phyloP scores from a whole-genome alignment of 768 basidiomycete species.

The Lepiota venenata region DNA sequence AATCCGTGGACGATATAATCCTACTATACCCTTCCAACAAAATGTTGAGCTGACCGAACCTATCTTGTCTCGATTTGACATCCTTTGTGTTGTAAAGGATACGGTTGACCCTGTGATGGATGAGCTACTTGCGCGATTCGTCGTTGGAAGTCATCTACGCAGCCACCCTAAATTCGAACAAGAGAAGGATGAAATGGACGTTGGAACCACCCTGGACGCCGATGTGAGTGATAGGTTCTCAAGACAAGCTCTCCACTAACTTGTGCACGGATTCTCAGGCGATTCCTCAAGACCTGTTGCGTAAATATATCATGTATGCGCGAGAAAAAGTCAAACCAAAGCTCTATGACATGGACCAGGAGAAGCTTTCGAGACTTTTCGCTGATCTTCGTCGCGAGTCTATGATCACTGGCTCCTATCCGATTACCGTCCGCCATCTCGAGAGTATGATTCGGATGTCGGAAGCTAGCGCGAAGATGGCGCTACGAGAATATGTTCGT shows the following conservation, averaged over 20 bases:
- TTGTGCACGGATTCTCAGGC: constrained; percentile 48
- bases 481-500: constrained; percentile 92
- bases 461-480: constrained; percentile 98
- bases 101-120: constrained; percentile 96
- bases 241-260: constrained; percentile 1
- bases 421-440: constrained; percentile 95
- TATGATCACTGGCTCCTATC: constrained; percentile 96
- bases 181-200: constrained; percentile 87
- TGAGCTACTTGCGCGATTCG: constrained; percentile 93
- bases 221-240: constrained; percentile 60
- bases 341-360: constrained; percentile 91
- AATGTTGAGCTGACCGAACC: constrained; percentile 99
- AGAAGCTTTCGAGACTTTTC: constrained; percentile 92
- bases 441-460: constrained; percentile 99
- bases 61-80: constrained; percentile 96
- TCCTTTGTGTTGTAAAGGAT: constrained; percentile 97
- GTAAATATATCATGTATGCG: constrained; percentile 99
- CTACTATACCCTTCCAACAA: constrained; percentile 96
- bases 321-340: constrained; percentile 91
- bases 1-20: constrained; percentile 94
- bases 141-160: constrained; percentile 94
- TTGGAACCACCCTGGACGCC: constrained; percentile 84
- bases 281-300: constrained; percentile 93
- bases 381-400: constrained; percentile 96
- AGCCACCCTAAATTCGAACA: constrained; percentile 92